phyloP scores from a whole-genome alignment of 495 filamentous ascomycete genomes.

The Aspergillus haitiensis region DNA sequence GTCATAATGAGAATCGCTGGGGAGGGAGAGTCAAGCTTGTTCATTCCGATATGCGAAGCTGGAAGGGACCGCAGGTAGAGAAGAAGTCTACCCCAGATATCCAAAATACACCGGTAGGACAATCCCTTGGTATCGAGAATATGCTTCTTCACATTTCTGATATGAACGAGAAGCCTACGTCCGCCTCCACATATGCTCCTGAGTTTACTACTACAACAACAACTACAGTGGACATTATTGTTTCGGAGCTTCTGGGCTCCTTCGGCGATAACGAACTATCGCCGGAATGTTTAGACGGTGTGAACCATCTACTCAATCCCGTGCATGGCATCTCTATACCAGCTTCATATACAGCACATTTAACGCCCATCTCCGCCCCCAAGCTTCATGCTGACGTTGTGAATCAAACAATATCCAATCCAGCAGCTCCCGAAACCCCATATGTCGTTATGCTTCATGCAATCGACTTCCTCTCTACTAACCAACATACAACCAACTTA shows the following conservation, averaged over 20 bases:
- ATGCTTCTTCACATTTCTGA: slow-evolving; percentile 32
- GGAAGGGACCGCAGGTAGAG: slow-evolving; percentile 65
- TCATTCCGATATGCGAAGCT: slow-evolving; percentile 95
- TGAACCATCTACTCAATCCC: slow-evolving; percentile 79
- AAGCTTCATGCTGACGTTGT: slow-evolving; percentile 79
- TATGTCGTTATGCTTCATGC: slow-evolving; percentile 93
- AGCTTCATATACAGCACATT: slow-evolving; percentile 82
- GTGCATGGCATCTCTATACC: slow-evolving; percentile 90
- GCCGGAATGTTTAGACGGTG: slow-evolving; percentile 86
- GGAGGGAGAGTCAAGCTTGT: slow-evolving; percentile 73
- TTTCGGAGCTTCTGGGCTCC: slow-evolving; percentile 91
- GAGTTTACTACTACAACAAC: slow-evolving; percentile 43
- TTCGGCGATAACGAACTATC: slow-evolving; percentile 91
- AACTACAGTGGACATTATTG: slow-evolving; percentile 82
- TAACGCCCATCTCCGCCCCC: slow-evolving; percentile 88
- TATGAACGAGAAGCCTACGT: slow-evolving; percentile 20
- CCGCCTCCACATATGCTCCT: slow-evolving; percentile 3
- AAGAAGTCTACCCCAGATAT: slow-evolving; percentile 15
- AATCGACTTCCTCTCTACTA: slow-evolving; percentile 70
- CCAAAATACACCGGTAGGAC: slow-evolving; percentile 29
- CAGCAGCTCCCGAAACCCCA: slow-evolving; percentile 73
- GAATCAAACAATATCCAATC: slow-evolving; percentile 57
- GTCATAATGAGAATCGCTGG: slow-evolving; percentile 80
- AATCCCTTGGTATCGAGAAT: slow-evolving; percentile 37
- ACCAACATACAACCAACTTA: slow-evolving; percentile 29